Percentiles rank a stretch among this genome's conserved stretches.
Conservation (phyloP, 164 flowering plant species). For the Vitis riparia region DNA sequence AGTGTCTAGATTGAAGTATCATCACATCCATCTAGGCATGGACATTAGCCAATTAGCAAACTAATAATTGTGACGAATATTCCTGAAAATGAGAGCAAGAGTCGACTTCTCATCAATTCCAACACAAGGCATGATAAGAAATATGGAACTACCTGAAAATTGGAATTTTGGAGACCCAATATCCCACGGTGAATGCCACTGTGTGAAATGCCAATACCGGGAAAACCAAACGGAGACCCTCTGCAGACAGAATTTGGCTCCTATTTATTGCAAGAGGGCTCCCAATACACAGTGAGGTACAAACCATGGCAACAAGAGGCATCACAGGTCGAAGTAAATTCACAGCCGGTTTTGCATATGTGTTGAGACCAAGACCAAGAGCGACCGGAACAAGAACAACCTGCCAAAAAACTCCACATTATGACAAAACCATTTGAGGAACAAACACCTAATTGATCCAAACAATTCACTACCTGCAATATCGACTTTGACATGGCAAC, state of each 20-base stretch:
- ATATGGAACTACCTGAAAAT: conserved; percentile 51
- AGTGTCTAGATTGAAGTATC: too few species aligned
- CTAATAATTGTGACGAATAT: too few species aligned
- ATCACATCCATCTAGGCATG: too few species aligned
- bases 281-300: conserved; percentile 93
- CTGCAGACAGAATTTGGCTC: conserved; percentile 66
- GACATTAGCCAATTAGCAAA: too few species aligned
- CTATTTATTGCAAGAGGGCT: conserved; percentile 93
- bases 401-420: conserved; percentile 33
- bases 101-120: not conserved
- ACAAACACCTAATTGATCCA: not conserved
- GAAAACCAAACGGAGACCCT: conserved; percentile 68
- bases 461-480: conserved; percentile 57
- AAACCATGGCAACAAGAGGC: conserved; percentile 95
- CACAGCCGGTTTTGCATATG: conserved; percentile 86
- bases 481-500: conserved; percentile 96
- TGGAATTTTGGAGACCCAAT: conserved; percentile 82
- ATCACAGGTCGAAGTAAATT: conserved; percentile 67
- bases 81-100: not conserved
- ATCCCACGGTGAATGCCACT: conserved; percentile 67
- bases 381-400: conserved; percentile 86
- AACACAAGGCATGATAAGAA: not conserved
- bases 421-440: conserved; percentile 7
- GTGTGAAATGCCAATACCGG: conserved; percentile 77
- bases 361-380: conserved; percentile 78